Evolutionary conservation across 2,329 filamentous ascomycete species (phyloP).

Genomic region (Pseudonectria buxi): DNA sequence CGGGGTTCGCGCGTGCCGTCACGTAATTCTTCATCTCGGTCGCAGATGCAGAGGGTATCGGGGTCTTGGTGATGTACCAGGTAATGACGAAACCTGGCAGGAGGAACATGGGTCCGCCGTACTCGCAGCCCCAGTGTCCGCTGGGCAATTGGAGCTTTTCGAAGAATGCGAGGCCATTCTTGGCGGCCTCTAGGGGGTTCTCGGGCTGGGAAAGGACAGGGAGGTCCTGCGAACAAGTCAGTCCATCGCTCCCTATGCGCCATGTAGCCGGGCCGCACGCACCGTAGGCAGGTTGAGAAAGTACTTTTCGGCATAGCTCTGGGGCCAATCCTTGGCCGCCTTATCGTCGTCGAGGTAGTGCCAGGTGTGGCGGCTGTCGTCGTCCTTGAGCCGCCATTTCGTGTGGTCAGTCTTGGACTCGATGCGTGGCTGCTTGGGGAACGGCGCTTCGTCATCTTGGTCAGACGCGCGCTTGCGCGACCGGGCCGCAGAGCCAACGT

Average conservation of each 20-base stretch:
- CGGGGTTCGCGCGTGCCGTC: constrained; percentile 72
- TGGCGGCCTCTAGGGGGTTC: constrained; percentile 68
- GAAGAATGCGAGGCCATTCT: constrained; percentile 83
- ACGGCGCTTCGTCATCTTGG: constrained; percentile 26
- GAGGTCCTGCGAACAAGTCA: constrained; percentile 49
- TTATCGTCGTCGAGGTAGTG: constrained; percentile 76
- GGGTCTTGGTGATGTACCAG: constrained; percentile 85
- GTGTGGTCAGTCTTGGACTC: constrained; percentile 65
- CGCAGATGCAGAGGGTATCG: constrained; percentile 70
- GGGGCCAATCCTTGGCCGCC: constrained; percentile 70
- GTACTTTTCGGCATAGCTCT: constrained; percentile 84
- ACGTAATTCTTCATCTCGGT: constrained; percentile 92
- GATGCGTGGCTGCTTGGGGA: constrained; percentile 41
- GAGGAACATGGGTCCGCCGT: constrained; percentile 95
- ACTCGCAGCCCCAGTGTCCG: constrained; percentile 95
- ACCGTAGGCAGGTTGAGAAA: constrained; percentile 76
- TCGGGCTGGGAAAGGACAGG: constrained; percentile 64
- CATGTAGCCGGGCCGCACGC: constrained; percentile 14
- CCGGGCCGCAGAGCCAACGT: constrained; percentile 23
- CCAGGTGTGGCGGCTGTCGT: constrained; percentile 85
- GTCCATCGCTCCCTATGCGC: constrained; percentile 4
- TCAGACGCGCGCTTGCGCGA: constrained; percentile 39
- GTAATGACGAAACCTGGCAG: constrained; percentile 77
- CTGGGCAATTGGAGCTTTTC: constrained; percentile 80
- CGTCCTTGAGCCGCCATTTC: constrained; percentile 78